Evolutionary conservation across 768 basidiomycete genomes (phyloP).

Genomic region (Boletus eberwhitei): DNA sequence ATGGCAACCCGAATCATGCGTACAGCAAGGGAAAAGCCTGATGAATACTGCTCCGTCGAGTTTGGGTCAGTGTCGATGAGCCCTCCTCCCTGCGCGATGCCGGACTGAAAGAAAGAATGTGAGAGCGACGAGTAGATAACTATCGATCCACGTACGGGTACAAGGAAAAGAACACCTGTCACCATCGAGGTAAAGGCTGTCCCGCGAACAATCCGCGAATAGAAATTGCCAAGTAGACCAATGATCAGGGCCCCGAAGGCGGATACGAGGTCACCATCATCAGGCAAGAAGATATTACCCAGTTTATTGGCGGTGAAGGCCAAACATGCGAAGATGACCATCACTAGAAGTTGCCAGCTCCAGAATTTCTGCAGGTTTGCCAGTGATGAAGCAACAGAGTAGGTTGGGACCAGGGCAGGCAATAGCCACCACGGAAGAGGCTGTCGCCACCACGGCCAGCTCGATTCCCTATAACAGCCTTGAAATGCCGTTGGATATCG

Average conservation of each 20-base stretch:
- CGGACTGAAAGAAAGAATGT: slow-evolving; percentile 48
- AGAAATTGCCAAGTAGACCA: slow-evolving; percentile 78
- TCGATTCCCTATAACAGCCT: slow-evolving; percentile 75
- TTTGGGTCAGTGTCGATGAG: slow-evolving; percentile 49
- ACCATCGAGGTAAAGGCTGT: slow-evolving; percentile 91
- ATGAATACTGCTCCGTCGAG: slow-evolving; percentile 62
- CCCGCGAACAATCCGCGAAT: slow-evolving; percentile 69
- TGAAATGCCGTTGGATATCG: slow-evolving; percentile 29
- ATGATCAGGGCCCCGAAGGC: slow-evolving; percentile 76
- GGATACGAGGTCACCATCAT: slow-evolving; percentile 70
- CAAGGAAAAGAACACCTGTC: slow-evolving; percentile 88
- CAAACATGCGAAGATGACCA: slow-evolving; percentile 79
- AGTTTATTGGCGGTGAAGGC: slow-evolving; percentile 70
- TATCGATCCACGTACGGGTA: slow-evolving; percentile 58
- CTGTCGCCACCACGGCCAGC: slow-evolving; percentile 76
- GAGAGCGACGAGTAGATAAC: not conserved
- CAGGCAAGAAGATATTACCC: slow-evolving; percentile 57
- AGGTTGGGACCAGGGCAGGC: slow-evolving; percentile 72
- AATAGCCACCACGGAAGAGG: slow-evolving; percentile 81
- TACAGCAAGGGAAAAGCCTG: slow-evolving; percentile 74
- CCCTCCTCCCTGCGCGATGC: slow-evolving; percentile 72
- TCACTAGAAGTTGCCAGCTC: slow-evolving; percentile 69
- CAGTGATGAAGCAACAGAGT: slow-evolving; percentile 70
- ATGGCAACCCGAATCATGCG: slow-evolving; percentile 83
- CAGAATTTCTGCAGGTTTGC: slow-evolving; percentile 71